These are phyloP conservation scores for Bruguiera sexangula DNA, from an alignment of 345 rosid genomes.

Conservation along the genomic window DNA sequence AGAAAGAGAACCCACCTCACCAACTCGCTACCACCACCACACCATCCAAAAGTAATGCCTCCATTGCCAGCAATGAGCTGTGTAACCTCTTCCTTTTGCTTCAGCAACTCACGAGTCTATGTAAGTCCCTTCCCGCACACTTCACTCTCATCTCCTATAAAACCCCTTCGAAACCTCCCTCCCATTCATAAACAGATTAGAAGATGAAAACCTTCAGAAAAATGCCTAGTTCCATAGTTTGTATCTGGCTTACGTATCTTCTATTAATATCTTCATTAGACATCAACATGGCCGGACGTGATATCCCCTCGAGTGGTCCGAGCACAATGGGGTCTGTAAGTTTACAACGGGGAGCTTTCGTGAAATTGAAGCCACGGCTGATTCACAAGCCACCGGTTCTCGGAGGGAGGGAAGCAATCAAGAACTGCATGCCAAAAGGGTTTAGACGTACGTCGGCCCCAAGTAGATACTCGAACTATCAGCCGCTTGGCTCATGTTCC, in stretches of 20 bases:
- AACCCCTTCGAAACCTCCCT: slow-evolving; percentile 13
- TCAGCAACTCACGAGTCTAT: slow-evolving; percentile 67
- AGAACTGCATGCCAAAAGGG: slow-evolving; percentile 84
- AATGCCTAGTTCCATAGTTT: slow-evolving; percentile 22
- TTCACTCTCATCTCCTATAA: slow-evolving; percentile 10
- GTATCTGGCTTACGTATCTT: slow-evolving; percentile 14
- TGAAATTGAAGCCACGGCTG: slow-evolving; percentile 42
- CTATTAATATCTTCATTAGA: slow-evolving; percentile 12
- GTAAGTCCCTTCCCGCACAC: slow-evolving; percentile 27
- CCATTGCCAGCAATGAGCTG: slow-evolving; percentile 21
- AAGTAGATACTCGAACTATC: slow-evolving; percentile 71
- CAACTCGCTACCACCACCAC: slow-evolving; percentile 25
- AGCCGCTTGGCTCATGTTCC: slow-evolving; percentile 59
- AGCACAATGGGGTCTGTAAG: slow-evolving; percentile 56
- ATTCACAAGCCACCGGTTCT: slow-evolving; percentile 29
- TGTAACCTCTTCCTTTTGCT: slow-evolving; percentile 19
- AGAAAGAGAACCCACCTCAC: slow-evolving; percentile 34
- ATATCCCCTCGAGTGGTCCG: slow-evolving; percentile 54
- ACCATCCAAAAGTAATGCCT: slow-evolving; percentile 12
- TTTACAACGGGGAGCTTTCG: slow-evolving; percentile 22
- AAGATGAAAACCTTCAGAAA: neutral
- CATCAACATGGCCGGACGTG: slow-evolving; percentile 32
- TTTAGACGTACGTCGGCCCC: slow-evolving; percentile 69
- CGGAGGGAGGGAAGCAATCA: slow-evolving; percentile 38
- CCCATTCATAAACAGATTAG: neutral